Base-by-base conservation (phyloP, 495 filamentous ascomycete genomes). In the Pseudomonodictys pantanalensis region DNA sequence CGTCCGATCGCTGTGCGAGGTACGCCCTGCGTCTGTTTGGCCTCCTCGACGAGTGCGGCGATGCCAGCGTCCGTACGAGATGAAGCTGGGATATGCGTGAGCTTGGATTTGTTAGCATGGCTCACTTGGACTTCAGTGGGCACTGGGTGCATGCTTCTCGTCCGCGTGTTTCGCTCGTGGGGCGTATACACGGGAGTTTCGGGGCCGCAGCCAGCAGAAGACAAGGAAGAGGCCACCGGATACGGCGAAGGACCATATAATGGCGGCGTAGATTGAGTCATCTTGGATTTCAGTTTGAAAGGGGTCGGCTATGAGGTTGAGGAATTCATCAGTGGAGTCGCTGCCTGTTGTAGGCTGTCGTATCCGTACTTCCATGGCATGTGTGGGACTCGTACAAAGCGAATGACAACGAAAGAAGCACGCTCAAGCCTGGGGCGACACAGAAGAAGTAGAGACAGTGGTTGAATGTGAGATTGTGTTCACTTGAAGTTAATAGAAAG, bases 1-100 rank as follows among this genome's bases (percentile, higher is more conserved):
- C 93, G 88, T 38, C 88, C 92, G 68, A 97, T 88, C 24, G 86
- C 84, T 20, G 89, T 87, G 46, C 86, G 78, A n/a, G 91, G 88
- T 2, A 58, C 25, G 33, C 24, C 30, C 20, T 49, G 55, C 7
- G 55, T 50, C 22, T 26, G 44, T 42, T 44, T 38, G 9, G 55
- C 55, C 29, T 38, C 20, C 28, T 58, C 55, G 22, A 58, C 44
- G 18, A 58, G 55, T n/a, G 49, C 18, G 44, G 45, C 32, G 20
- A 58, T 58, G 8, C 55, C 55, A 24, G 29, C 4, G 45, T 58
- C 55, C 5, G 55, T 50, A 17, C 55, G 43, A 9, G 44, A 22
- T 8, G 7, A 24, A 26, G 25, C 35, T 15, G 55, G 55, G 15
- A 58, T 58, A 20, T 58, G 55, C 3, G 55, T 86, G 35, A 81